Percentiles rank a stretch among this genome's conserved stretches.
These are phyloP conservation scores for Schoenoplectus triqueter DNA, from an alignment of 202 grass and related monocot species.

Conservation along the genomic window DNA sequence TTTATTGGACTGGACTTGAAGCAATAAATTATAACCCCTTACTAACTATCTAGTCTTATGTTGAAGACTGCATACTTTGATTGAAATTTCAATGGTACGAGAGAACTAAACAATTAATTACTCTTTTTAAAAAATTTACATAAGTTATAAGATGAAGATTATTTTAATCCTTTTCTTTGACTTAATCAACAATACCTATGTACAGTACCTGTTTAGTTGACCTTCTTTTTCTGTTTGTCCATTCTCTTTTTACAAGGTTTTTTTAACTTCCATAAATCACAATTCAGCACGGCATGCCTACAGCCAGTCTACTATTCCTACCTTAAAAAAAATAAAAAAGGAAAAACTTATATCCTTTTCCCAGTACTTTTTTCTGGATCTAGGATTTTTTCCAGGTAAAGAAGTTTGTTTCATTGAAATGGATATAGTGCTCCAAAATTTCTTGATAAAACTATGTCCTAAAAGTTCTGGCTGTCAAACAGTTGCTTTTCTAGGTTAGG, in stretches of 20 bases:
- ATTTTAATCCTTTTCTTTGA: conserved; percentile 10
- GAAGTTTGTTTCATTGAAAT: neutral
- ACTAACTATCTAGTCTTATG: neutral
- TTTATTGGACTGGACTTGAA: neutral
- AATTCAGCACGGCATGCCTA: neutral
- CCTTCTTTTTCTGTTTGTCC: neutral
- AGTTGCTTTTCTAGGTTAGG: neutral
- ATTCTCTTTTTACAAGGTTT: no score
- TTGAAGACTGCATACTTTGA: conserved; percentile 14
- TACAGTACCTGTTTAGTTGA: neutral
- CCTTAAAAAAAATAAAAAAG: neutral
- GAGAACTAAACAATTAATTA: neutral
- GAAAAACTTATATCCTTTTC: neutral
- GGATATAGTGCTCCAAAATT: neutral
- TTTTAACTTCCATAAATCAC: conserved; percentile 5
- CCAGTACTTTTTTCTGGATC: neutral
- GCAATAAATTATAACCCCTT: conserved; percentile 10
- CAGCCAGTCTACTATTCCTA: neutral
- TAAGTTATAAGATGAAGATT: neutral
- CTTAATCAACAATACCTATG: neutral
- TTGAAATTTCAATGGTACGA: conserved; percentile 7
- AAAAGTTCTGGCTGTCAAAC: neutral
- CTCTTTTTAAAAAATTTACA: neutral
- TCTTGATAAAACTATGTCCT: neutral
- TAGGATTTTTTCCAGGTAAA: neutral